Percentiles rank a stretch among this genome's conserved stretches.
Conservation (phyloP, 2,329 filamentous ascomycete genomes). For the Apiospora phragmitis region DNA sequence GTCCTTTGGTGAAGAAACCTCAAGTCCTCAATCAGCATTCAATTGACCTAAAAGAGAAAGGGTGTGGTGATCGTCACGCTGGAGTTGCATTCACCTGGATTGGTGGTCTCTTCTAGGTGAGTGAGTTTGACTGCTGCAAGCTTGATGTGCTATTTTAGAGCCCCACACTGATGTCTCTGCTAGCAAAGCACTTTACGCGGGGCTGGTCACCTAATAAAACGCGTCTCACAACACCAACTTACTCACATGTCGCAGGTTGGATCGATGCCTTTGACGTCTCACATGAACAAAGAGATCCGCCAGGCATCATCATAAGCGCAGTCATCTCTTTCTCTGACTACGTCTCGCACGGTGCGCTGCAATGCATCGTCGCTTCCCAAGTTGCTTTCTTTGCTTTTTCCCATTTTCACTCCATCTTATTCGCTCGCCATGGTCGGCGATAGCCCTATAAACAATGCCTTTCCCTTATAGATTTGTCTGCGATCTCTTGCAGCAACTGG, state of each 20-base stretch:
- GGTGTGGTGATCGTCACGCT: background rate
- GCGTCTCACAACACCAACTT: background rate
- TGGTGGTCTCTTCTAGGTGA: background rate
- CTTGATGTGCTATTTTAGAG: background rate
- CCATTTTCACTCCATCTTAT: background rate
- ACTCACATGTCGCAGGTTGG: background rate
- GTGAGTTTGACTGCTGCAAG: background rate
- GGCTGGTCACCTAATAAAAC: background rate
- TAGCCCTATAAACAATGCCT: conserved; percentile 38
- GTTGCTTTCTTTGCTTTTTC: background rate
- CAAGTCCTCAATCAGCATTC: conserved; percentile 45
- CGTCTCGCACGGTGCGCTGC: background rate
- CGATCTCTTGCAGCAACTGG: conserved; percentile 69
- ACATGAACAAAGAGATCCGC: background rate
- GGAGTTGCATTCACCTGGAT: background rate
- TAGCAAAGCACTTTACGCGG: background rate
- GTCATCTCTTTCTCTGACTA: background rate
- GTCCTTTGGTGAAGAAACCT: conserved; percentile 17
- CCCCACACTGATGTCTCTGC: background rate
- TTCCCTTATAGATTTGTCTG: conserved; percentile 72
- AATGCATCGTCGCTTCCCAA: background rate
- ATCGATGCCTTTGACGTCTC: background rate
- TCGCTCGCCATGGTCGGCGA: background rate
- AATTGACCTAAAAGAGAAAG: conserved; percentile 34
- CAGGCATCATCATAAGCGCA: background rate